Evolutionary conservation across 2,329 filamentous ascomycete species (phyloP).

Genomic region (Huntiella abstrusa): DNA sequence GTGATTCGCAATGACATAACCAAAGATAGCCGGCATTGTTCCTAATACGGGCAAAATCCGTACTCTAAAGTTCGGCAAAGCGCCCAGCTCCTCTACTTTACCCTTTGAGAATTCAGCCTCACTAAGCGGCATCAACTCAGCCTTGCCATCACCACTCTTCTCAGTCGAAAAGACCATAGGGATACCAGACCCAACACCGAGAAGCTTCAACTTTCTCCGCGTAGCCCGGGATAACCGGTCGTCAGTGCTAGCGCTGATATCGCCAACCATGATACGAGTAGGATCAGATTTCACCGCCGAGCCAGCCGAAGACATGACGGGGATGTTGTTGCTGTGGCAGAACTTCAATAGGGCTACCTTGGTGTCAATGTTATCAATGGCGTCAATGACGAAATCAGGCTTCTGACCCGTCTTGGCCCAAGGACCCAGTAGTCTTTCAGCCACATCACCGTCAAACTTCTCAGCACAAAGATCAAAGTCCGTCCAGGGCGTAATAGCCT

Average conservation of each 20-base stretch:
- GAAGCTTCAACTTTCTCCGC: conserved; percentile 54
- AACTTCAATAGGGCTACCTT: conserved; percentile 84
- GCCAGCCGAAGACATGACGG: conserved; percentile 88
- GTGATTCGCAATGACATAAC: conserved; percentile 79
- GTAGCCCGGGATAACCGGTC: conserved; percentile 78
- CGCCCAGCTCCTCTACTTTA: conserved; percentile 65
- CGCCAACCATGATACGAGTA: conserved; percentile 73
- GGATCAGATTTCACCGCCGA: conserved; percentile 81
- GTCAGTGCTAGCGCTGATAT: conserved; percentile 74
- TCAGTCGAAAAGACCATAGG: conserved; percentile 87
- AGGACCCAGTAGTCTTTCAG: conserved; percentile 44
- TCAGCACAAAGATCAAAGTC: conserved; percentile 73
- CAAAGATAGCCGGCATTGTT: conserved; percentile 95
- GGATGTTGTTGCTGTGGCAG: conserved; percentile 58
- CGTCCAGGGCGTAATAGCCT: conserved; percentile 83
- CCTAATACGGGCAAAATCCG: conserved; percentile 89
- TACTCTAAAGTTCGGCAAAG: conserved; percentile 80
- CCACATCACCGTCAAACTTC: conserved; percentile 54
- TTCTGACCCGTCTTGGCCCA: conserved; percentile 37
- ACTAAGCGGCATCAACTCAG: conserved; percentile 65
- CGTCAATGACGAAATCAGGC: conserved; percentile 85
- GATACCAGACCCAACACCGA: conserved; percentile 68
- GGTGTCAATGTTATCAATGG: conserved; percentile 95
- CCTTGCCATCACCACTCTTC: conserved; percentile 77
- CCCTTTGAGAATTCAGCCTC: conserved; percentile 83